These are phyloP conservation scores for Gonapodya prolifera DNA, from an alignment of 192 early-diverging fungal species.

Conservation along the genomic window DNA sequence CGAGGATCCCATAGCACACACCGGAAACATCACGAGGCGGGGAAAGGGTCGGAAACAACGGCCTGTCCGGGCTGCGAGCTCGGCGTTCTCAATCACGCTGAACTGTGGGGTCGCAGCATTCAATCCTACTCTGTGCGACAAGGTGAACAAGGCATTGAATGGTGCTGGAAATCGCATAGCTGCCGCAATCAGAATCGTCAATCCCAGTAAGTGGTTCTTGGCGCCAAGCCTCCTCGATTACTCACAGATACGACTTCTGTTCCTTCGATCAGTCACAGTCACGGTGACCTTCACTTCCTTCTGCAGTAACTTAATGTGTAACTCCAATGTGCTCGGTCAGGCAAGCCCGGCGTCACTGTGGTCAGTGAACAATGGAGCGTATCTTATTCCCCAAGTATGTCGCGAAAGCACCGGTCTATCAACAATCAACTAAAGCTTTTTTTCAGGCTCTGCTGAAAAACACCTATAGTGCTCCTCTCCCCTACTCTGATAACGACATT, in stretches of 20 bases:
- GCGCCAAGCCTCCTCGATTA: background rate
- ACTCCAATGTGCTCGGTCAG: background rate
- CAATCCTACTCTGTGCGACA: background rate
- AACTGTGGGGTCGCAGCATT: background rate
- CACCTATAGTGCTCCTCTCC: background rate
- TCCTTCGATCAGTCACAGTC: background rate
- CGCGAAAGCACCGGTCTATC: background rate
- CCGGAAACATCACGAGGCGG: background rate
- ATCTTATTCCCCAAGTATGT: background rate
- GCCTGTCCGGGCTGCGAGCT: background rate
- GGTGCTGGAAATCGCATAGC: background rate
- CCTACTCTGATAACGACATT: background rate
- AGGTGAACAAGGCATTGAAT: background rate
- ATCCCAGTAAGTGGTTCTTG: background rate
- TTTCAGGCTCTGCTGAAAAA: background rate
- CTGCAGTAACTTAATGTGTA: background rate
- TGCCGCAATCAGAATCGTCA: background rate
- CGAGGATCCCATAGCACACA: background rate
- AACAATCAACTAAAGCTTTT: background rate
- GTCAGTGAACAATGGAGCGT: background rate
- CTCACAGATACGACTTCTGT: background rate
- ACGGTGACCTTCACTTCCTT: background rate
- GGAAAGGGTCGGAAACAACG: background rate
- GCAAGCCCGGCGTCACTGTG: background rate
- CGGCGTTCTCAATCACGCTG: background rate